Evolutionary conservation across 257 asterid species (phyloP).

Genomic region (Solanum peruvianum): DNA sequence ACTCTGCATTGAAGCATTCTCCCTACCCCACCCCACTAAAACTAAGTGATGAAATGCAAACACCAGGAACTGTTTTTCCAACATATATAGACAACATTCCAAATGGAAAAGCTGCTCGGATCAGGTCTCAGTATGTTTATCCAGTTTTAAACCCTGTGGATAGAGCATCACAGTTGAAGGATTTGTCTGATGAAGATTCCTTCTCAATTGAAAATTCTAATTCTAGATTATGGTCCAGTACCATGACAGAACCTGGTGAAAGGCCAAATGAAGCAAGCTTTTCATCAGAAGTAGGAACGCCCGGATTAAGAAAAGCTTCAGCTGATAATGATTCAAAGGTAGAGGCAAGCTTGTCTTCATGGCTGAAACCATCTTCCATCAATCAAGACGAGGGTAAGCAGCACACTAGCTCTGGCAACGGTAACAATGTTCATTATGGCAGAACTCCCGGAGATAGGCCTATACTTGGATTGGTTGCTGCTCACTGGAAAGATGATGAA

Average conservation of each 20-base stretch:
- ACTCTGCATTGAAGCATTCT: constrained; percentile 24
- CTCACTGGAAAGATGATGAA: constrained; percentile 78
- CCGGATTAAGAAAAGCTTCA: constrained; percentile 12
- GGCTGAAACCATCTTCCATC: constrained; percentile 46
- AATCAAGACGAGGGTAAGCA: constrained; percentile 15
- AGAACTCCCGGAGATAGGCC: constrained; percentile 69
- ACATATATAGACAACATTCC: constrained; percentile 30
- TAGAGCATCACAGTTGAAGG: constrained; percentile 25
- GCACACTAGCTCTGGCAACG: constrained; percentile 2
- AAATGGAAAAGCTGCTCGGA: constrained; percentile 31
- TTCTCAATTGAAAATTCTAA: constrained; percentile 12
- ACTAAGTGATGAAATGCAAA: constrained; percentile 76
- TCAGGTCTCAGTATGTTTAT: constrained; percentile 63
- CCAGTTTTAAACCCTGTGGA: constrained; percentile 40
- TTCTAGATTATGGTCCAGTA: constrained; percentile 3
- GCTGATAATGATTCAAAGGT: constrained; percentile 19
- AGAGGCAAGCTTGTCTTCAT: constrained; percentile 44
- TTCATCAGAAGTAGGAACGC: neutral
- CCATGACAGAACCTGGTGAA: constrained; percentile 11
- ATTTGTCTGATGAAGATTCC: constrained; percentile 25
- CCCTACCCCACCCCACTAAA: constrained; percentile 75
- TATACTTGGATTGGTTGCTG: constrained; percentile 88
- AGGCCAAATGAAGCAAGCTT: constrained; percentile 13
- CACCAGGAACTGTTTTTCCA: constrained; percentile 87
- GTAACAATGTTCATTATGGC: constrained; percentile 10